Evolutionary conservation across 768 basidiomycete genomes (phyloP), one percentile per base, ranked within the genome.

Genomic region (Macrolepiota dolichaula): DNA sequence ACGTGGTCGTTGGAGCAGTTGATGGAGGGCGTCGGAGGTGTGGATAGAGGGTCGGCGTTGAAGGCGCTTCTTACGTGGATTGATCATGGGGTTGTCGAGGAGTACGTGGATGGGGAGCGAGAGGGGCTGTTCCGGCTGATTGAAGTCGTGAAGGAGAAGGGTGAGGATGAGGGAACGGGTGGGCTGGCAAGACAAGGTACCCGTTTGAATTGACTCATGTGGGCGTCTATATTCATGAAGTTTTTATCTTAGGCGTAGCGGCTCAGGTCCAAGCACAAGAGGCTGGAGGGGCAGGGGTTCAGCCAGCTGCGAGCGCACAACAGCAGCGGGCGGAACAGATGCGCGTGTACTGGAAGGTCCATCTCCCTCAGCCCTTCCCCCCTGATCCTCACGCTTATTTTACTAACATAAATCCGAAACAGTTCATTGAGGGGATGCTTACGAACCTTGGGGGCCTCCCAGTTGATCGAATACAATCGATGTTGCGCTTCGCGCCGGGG

Each of bases 401-500:
- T 62, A 32, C 29, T 32, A 32, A 32, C 53, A 47, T 32, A 50
- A 46, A 65, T 61, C 51, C 55, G 56, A 7, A 53, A 4, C 62
- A 93, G 90, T 96, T 89, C 74, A 91, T 96, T 62, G 88, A 92
- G 73, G 93, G 91, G 29, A 94, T 94, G 89, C 86, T 97, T 60
- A 94, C 86, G 57, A 96, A 94, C 70, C 77, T 98, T 47, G 91
- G 90, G 10, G 71, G 84, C 2, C 79, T 95, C 15, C 81, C 89
- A 1, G 68, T 92, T 47, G 89, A 92, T 62, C 83, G 90, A n/a
- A 94, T 97, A 68, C 94, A 97, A 70, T 79, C 82, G 1, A 94
- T 95, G 90, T 79, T 97, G 62, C 87, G 84, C 70, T 86, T 92
- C 68, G 91, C 90, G 10, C 90, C 89, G 3, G 87, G 85, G 3